Percentiles rank a stretch among this genome's conserved stretches.
phyloP scores from a whole-genome alignment of 2,329 filamentous ascomycete species.

The Ceratocystis variospora region DNA sequence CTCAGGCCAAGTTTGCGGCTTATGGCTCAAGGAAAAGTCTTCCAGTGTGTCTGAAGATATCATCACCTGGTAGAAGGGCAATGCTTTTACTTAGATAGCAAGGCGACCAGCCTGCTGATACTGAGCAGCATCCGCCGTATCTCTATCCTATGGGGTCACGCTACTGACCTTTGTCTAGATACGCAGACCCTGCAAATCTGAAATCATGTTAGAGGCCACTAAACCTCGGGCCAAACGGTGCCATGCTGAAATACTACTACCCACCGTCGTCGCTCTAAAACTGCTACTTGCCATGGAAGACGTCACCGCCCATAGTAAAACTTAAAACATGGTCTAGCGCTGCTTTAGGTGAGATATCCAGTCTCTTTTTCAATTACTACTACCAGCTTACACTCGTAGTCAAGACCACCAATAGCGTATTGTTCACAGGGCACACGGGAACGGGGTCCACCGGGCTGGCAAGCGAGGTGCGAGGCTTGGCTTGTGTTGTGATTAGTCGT shows the following conservation, averaged over 20 bases:
- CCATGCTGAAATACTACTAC: slow-evolving; percentile 61
- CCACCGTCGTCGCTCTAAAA: slow-evolving; percentile 51
- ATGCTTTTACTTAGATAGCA: slow-evolving; percentile 43
- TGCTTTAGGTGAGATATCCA: slow-evolving; percentile 48
- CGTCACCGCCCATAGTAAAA: slow-evolving; percentile 63
- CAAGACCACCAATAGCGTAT: slow-evolving; percentile 44
- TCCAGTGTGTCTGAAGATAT: slow-evolving; percentile 55
- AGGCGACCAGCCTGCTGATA: slow-evolving; percentile 44
- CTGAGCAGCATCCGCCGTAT: slow-evolving; percentile 45
- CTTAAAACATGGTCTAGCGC: slow-evolving; percentile 62
- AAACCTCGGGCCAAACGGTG: slow-evolving; percentile 58
- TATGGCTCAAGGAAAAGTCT: slow-evolving; percentile 57
- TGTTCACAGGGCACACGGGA: slow-evolving; percentile 51
- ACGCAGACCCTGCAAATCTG: slow-evolving; percentile 41
- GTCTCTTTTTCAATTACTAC: slow-evolving; percentile 53
- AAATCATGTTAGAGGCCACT: slow-evolving; percentile 41
- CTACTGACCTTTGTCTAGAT: slow-evolving; percentile 50
- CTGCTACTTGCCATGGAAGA: slow-evolving; percentile 71
- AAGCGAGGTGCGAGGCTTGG: slow-evolving; percentile 58
- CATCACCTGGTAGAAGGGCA: slow-evolving; percentile 48
- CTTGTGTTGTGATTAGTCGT: slow-evolving; percentile 40
- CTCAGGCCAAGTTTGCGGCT: slow-evolving; percentile 53
- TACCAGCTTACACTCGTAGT: slow-evolving; percentile 72
- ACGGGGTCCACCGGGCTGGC: slow-evolving; percentile 51
- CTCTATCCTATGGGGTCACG: slow-evolving; percentile 40